Evolutionary conservation across 2,329 filamentous ascomycete species (phyloP), one percentile per base, ranked within the genome.

Genomic region (Pleoardoris graminearum): DNA sequence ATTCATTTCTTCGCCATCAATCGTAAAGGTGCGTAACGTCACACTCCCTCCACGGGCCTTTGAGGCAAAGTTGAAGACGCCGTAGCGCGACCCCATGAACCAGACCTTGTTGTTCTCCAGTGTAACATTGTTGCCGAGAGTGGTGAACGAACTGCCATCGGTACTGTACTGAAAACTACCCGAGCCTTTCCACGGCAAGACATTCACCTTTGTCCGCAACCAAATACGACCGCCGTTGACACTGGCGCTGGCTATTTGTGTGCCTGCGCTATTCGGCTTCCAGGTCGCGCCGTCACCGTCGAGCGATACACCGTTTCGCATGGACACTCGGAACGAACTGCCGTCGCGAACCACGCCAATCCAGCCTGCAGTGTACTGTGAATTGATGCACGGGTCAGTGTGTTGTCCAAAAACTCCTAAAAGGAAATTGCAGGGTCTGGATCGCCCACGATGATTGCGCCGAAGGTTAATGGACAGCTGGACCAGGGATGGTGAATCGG

Each of bases 381-480:
- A n/a, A n/a, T n/a, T n/a, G n/a, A n/a, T n/a, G n/a, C n/a, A n/a
- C n/a, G n/a, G n/a, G n/a, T n/a, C n/a, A n/a, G n/a, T n/a, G n/a
- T n/a, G n/a, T n/a, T n/a, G n/a, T n/a, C n/a, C n/a, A n/a, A n/a
- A n/a, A n/a, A n/a, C n/a, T n/a, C n/a, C n/a, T n/a, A n/a, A n/a
- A n/a, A n/a, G n/a, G n/a, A n/a, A n/a, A n/a, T n/a, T n/a, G n/a
- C n/a, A n/a, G n/a, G n/a, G n/a, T n/a, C n/a, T n/a, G n/a, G n/a
- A n/a, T n/a, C n/a, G n/a, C n/a, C n/a, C n/a, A n/a, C 69, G 52
- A 75, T 65, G 1, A 63, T 70, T 41, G 77, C 62, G n/a, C 69
- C 69, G 22, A 73, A 66, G 11, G 35, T 21, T 4, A 49, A n/a
- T n/a, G n/a, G n/a, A n/a, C n/a, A n/a, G n/a, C n/a, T n/a, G n/a